Evolutionary conservation across 73 alveolate genomes (phyloP).

Genomic region (Stentor roeselii): DNA sequence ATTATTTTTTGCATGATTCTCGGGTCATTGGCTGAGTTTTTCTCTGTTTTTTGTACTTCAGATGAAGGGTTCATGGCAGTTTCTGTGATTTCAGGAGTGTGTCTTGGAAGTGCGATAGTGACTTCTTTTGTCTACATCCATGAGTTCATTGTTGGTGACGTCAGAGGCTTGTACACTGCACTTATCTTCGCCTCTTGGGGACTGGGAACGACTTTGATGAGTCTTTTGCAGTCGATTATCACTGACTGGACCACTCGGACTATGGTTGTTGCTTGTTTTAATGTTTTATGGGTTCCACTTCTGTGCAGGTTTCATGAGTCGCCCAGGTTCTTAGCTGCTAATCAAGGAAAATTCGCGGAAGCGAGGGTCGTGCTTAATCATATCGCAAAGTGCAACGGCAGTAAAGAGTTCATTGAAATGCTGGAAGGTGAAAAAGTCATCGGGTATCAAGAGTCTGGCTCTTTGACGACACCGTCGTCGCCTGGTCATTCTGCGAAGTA

Average conservation of each 20-base stretch:
- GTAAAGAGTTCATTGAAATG: background rate
- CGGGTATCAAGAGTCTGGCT: constrained; percentile 2
- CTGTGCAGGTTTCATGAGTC: background rate
- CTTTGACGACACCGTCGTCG: background rate
- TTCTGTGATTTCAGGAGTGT: background rate
- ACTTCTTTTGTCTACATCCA: background rate
- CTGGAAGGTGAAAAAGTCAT: constrained; percentile 24
- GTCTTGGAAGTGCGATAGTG: background rate
- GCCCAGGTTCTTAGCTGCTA: constrained; percentile 8
- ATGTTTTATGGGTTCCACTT: background rate
- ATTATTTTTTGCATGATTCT: background rate
- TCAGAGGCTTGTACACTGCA: background rate
- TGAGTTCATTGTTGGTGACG: background rate
- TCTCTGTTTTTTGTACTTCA: background rate
- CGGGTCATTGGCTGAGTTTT: background rate
- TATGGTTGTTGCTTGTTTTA: background rate
- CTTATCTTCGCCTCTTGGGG: background rate
- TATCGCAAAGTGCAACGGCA: background rate
- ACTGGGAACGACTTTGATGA: background rate
- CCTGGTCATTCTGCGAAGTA: background rate
- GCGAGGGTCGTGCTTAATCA: background rate
- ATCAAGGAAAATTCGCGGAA: constrained; percentile 3
- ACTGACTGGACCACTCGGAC: background rate
- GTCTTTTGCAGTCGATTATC: background rate
- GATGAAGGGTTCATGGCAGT: background rate